Evolutionary conservation across 768 basidiomycete species (phyloP).

Genomic region (Lyophyllum shimeji): DNA sequence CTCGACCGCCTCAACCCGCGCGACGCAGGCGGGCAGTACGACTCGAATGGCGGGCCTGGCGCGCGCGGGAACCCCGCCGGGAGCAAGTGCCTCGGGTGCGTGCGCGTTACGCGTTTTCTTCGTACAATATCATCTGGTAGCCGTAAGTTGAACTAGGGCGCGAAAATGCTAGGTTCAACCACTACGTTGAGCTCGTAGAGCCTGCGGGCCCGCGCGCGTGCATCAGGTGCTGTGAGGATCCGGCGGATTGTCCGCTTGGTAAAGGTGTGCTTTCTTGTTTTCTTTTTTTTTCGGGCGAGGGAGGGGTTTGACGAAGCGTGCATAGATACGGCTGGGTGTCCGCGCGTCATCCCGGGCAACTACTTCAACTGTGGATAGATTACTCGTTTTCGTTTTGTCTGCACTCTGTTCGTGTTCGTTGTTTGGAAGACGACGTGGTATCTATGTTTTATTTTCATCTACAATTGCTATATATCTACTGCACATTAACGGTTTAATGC

Average conservation of each 20-base stretch:
- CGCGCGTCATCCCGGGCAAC: slow-evolving; percentile 49
- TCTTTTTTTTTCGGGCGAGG: no score
- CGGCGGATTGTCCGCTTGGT: slow-evolving; percentile 50
- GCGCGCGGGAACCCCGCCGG: slow-evolving; percentile 53
- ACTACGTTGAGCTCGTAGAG: slow-evolving; percentile 60
- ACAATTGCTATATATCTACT: no score
- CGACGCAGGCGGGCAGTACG: slow-evolving; percentile 58
- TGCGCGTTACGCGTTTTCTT: no score
- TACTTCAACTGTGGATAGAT: slow-evolving; percentile 49
- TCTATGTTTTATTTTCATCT: no score
- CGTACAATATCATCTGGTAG: no score
- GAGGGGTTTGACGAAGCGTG: neutral
- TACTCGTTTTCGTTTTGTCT: no score
- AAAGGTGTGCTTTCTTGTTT: no score
- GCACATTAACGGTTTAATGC: no score
- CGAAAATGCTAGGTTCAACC: slow-evolving; percentile 50
- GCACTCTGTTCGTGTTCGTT: no score
- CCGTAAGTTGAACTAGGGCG: no score
- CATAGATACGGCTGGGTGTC: slow-evolving; percentile 51
- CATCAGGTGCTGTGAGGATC: slow-evolving; percentile 57
- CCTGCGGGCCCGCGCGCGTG: slow-evolving; percentile 51
- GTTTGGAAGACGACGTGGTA: no score
- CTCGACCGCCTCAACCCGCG: slow-evolving; percentile 43
- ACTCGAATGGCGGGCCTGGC: slow-evolving; percentile 51
- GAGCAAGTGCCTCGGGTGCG: slow-evolving; percentile 49